Evolutionary conservation across 2,329 filamentous ascomycete species (phyloP), one percentile per base, ranked within the genome.

Genomic region (Cryphonectria radicalis): DNA sequence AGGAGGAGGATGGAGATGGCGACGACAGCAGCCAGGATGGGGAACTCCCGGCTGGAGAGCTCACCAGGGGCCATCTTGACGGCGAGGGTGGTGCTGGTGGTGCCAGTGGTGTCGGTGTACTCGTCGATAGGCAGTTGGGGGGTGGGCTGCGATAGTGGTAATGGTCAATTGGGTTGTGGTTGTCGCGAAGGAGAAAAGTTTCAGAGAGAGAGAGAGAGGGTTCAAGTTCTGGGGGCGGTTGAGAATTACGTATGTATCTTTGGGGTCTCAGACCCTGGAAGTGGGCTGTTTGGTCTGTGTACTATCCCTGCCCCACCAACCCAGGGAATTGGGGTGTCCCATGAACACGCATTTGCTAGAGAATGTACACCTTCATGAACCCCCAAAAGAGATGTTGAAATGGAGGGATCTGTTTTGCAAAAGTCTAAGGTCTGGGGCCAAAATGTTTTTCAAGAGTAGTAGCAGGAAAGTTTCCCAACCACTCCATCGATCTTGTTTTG

Each of bases 1-100:
- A 98, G 87, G 75, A 98, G 85, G 71, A 89, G 90, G 75, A 93
- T 79, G 77, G 92, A 94, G 70, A 89, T 90, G 75, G 89, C 86
- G 62, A 90, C 88, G 70, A 97, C 83, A 25, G 89, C 84, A 74
- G 92, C 77, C 73, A 91, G 86, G 68, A 81, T 80, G 74, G 88
- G 77, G n/a, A 85, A 82, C 79, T 91, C 89, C 67, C 79, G 79
- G 73, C 80, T 80, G 67, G 88, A 86, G 75, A 90, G 88, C 46
- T 69, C 35, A 42, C 53, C 59, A 11, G 50, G 66, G n/a, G 68
- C 66, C 70, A 73, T 73, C 64, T 60, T 65, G 19, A 43, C 28
- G 68, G 11, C 32, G 50, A 37, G 32, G 28, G 14, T 53, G 19
- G 19, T 53, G 63, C 13, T 43, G 37, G 17, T 28, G 32, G 32